Percentiles rank a stretch among this genome's conserved stretches.
Conservation (phyloP, 306 rosid species). For the Ziziphus jujuba region DNA sequence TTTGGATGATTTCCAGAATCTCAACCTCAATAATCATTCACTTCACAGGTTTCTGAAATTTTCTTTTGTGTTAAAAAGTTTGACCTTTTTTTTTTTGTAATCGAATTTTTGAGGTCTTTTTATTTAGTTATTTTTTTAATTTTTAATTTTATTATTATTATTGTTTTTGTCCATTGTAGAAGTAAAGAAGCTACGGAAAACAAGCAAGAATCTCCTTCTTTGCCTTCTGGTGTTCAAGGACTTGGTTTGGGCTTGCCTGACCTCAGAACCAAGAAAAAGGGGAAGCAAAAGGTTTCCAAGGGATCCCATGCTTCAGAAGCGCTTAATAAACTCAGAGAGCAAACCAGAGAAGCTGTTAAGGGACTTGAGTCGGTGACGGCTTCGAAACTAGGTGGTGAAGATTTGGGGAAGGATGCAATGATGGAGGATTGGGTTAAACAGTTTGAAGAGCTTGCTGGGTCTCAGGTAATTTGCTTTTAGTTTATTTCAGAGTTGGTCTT, state of each 20-base stretch:
- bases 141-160: neutral
- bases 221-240: slow-evolving; percentile 75
- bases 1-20: slow-evolving; percentile 82
- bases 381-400: slow-evolving; percentile 42
- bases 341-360: slow-evolving; percentile 78
- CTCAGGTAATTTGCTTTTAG: slow-evolving; percentile 50
- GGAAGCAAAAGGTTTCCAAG: slow-evolving; percentile 66
- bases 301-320: slow-evolving; percentile 79
- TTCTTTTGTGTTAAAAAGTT: neutral
- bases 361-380: slow-evolving; percentile 58
- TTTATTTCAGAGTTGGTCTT: neutral
- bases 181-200: slow-evolving; percentile 34
- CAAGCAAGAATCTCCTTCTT: slow-evolving; percentile 35
- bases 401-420: slow-evolving; percentile 54
- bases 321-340: slow-evolving; percentile 77
- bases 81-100: neutral
- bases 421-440: slow-evolving; percentile 98
- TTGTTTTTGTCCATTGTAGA: slow-evolving; percentile 11
- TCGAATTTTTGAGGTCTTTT: neutral
- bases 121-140: too few species aligned
- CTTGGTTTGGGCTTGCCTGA: slow-evolving; percentile 86
- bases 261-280: slow-evolving; percentile 71
- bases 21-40: slow-evolving; percentile 55
- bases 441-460: slow-evolving; percentile 77
- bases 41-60: slow-evolving; percentile 40